Conservation (phyloP, 768 basidiomycete genomes). For the Leccinum barrowsii region DNA sequence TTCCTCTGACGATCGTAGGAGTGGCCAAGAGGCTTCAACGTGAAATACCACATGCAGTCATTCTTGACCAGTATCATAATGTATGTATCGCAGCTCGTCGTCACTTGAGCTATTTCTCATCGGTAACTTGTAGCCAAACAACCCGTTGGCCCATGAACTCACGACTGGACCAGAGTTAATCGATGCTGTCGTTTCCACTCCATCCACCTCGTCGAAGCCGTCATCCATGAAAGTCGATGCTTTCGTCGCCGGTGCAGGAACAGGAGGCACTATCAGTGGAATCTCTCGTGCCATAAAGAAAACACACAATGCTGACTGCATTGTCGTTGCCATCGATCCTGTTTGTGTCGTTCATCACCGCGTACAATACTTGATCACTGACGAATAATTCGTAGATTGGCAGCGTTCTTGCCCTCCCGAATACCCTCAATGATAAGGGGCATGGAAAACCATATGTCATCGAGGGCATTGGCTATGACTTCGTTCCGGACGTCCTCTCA, state of each 20-base stretch:
- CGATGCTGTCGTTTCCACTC: slow-evolving; percentile 64
- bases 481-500: slow-evolving; percentile 82
- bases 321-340: slow-evolving; percentile 89
- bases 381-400: slow-evolving; percentile 56
- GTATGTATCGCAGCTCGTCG: slow-evolving; percentile 36
- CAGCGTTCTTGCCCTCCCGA: slow-evolving; percentile 79
- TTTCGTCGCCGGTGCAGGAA: slow-evolving; percentile 85
- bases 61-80: slow-evolving; percentile 89
- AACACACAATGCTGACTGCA: slow-evolving; percentile 65
- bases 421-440: slow-evolving; percentile 50
- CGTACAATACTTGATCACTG: not conserved
- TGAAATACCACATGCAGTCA: slow-evolving; percentile 80
- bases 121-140: slow-evolving; percentile 53
- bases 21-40: slow-evolving; percentile 75
- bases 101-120: not conserved
- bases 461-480: slow-evolving; percentile 98
- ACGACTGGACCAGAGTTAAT: slow-evolving; percentile 93
- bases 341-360: slow-evolving; percentile 40
- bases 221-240: slow-evolving; percentile 79
- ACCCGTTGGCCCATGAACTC: slow-evolving; percentile 87
- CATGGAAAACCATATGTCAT: slow-evolving; percentile 62
- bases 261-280: slow-evolving; percentile 94
- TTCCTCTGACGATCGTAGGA: slow-evolving; percentile 81
- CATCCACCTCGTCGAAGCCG: slow-evolving; percentile 50
- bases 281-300: slow-evolving; percentile 77